phyloP scores from a whole-genome alignment of 495 filamentous ascomycete species.

The Penicillium herquei region DNA sequence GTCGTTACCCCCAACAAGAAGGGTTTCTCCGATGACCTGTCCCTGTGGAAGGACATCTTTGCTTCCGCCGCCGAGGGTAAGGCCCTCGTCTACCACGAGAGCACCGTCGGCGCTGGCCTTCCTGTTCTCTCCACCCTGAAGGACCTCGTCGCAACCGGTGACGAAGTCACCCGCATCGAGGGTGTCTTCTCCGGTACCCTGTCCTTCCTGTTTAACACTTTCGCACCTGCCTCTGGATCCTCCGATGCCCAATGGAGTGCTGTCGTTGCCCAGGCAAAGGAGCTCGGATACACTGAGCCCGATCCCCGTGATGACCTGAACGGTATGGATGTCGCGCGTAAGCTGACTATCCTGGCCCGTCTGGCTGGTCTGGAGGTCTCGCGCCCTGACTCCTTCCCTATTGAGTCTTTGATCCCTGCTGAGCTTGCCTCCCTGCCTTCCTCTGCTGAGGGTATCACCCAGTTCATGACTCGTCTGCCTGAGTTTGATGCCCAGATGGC shows the following conservation, averaged over 20 bases:
- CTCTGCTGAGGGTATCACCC: conserved; percentile 56
- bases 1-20: conserved; percentile 98
- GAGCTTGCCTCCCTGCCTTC: conserved; percentile 71
- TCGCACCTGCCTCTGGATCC: conserved; percentile 70
- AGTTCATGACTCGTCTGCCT: conserved; percentile 75
- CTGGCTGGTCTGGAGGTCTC: conserved; percentile 74
- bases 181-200: conserved; percentile 96
- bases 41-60: conserved; percentile 83
- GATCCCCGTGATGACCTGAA: conserved; percentile 96
- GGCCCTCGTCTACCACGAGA: conserved; percentile 88
- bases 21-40: conserved; percentile 75
- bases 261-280: conserved; percentile 85
- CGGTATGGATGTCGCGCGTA: conserved; percentile 93
- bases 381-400: conserved; percentile 80
- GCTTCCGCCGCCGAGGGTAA: conserved; percentile 56
- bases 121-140: conserved; percentile 88
- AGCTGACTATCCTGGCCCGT: conserved; percentile 89
- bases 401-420: conserved; percentile 84
- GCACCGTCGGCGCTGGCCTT: conserved; percentile 85
- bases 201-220: conserved; percentile 94
- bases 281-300: conserved; percentile 94
- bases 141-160: conserved; percentile 86
- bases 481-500: conserved; percentile 85
- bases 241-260: conserved; percentile 70
- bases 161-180: conserved; percentile 83